Percentiles rank a stretch among this genome's conserved stretches.
These are phyloP conservation scores for Phaseolus coccineus DNA, from an alignment of 331 rosid genomes.

Conservation along the genomic window DNA sequence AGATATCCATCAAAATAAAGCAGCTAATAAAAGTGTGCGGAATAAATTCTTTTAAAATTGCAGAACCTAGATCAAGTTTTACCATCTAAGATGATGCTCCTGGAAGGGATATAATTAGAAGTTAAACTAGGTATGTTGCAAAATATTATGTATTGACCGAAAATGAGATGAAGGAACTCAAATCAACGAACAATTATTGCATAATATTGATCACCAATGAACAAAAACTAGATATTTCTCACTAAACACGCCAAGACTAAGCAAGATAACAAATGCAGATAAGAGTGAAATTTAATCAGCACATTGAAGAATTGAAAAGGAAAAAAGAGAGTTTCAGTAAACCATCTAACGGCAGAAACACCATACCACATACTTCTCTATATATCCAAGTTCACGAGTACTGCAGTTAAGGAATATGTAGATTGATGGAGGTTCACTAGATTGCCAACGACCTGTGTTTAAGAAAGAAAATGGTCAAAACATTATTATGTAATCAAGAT, in stretches of 20 bases:
- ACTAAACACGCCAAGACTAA: slow-evolving; percentile 33
- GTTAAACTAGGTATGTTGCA: slow-evolving; percentile 7
- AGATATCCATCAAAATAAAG: slow-evolving; percentile 37
- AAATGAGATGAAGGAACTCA: slow-evolving; percentile 42
- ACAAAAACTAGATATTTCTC: background rate
- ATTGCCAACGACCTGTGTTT: slow-evolving; percentile 85
- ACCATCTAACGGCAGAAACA: slow-evolving; percentile 50
- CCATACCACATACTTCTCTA: slow-evolving; percentile 98
- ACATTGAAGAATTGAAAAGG: slow-evolving; percentile 20
- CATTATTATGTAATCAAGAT: slow-evolving; percentile 34
- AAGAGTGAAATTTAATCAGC: slow-evolving; percentile 22
- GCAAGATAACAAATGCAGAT: slow-evolving; percentile 16
- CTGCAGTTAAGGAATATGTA: slow-evolving; percentile 88
- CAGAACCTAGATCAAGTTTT: slow-evolving; percentile 28
- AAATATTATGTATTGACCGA: slow-evolving; percentile 23
- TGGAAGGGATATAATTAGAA: slow-evolving; percentile 19
- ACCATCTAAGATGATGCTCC: slow-evolving; percentile 14
- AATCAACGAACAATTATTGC: background rate
- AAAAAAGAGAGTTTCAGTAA: slow-evolving; percentile 6
- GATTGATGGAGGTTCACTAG: slow-evolving; percentile 83
- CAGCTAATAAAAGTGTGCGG: slow-evolving; percentile 22
- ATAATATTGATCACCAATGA: slow-evolving; percentile 10
- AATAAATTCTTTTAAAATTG: slow-evolving; percentile 6
- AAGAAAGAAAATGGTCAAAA: slow-evolving; percentile 44
- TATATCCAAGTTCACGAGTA: slow-evolving; percentile 84